Evolutionary conservation across 495 filamentous ascomycete genomes (phyloP), one percentile per base, ranked within the genome.

Genomic region (Xylaria venustula): DNA sequence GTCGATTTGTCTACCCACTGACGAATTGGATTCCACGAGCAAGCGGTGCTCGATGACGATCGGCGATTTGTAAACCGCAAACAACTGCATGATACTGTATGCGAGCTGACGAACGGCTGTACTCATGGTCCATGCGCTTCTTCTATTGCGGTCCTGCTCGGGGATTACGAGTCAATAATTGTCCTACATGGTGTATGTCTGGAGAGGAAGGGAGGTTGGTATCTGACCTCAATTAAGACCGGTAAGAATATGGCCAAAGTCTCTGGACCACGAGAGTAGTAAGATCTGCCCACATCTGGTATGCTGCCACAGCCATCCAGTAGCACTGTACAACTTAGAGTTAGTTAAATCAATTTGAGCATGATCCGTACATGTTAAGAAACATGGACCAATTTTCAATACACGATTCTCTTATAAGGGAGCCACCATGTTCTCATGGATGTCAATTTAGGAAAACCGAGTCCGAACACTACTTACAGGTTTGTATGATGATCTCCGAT

Each of bases 51-150:
- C 85, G 34, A 75, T 70, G 14, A 84, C 63, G 25, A 20, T 50
- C 3, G 50, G 30, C 8, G 57, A 64, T 34, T 58, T 66, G 25
- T 68, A 49, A 20, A 50, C 9, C 6, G 70, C 58, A 5, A 76
- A 71, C 3, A 70, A 30, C 61, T 85, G 83, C 48, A 88, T 64
- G 30, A 85, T 48, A 0, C 81, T 79, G 63, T 91, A 92, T 0
- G 80, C 87, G 23, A 91, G 64, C 20, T 72, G 67, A 17, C 89
- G 77, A 30, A 84, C 69, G 0, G 49, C 22, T 14, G 77, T 79
- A 53, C 86, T 87, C 12, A 78, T 62, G 54, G 78, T 78, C 90
- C 90, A 93, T 3, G 86, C 85, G 61, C 84, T 89, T 37, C 78
- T 65, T 34, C 44, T 67, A n/a, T 54, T 36, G 17, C 66, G 60